Percentiles rank a stretch among this genome's conserved stretches.
Evolutionary conservation across 2,329 filamentous ascomycete genomes (phyloP).

Genomic region (Aaosphaeria pasadenensis): DNA sequence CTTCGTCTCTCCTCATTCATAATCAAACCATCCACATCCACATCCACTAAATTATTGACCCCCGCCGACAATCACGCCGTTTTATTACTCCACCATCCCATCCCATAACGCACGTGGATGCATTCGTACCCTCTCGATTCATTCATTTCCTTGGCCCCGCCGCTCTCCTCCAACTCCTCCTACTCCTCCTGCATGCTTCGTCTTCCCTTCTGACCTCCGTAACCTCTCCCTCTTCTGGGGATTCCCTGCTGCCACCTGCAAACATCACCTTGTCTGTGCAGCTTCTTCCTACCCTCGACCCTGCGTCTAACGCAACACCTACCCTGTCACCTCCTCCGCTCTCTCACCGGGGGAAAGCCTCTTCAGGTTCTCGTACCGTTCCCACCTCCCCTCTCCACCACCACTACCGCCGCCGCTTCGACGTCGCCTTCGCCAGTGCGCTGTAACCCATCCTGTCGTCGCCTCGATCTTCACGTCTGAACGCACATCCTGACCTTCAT

Average conservation of each 20-base stretch:
- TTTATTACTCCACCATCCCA: too few relatives aligned
- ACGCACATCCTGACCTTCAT: not conserved
- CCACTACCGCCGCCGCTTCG: not conserved
- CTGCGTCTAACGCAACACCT: conserved; percentile 1
- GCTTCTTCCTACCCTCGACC: conserved; percentile 5
- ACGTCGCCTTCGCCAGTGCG: not conserved
- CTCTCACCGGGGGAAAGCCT: not conserved
- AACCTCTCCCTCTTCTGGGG: not conserved
- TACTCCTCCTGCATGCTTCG: not conserved
- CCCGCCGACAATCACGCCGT: too few relatives aligned
- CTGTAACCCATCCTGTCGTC: not conserved
- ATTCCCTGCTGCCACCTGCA: conserved; percentile 12
- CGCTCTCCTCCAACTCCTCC: not conserved
- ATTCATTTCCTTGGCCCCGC: too few relatives aligned
- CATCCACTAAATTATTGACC: too few relatives aligned
- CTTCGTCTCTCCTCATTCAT: too few relatives aligned
- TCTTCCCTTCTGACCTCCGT: not conserved
- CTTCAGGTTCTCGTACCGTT: not conserved
- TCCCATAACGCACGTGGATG: too few relatives aligned
- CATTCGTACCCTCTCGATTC: too few relatives aligned
- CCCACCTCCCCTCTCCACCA: not conserved
- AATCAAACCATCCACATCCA: too few relatives aligned
- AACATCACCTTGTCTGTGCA: conserved; percentile 6
- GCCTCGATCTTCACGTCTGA: not conserved
- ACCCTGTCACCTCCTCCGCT: not conserved